phyloP scores from a whole-genome alignment of 345 rosid genomes.

The Nasturtium officinale region DNA sequence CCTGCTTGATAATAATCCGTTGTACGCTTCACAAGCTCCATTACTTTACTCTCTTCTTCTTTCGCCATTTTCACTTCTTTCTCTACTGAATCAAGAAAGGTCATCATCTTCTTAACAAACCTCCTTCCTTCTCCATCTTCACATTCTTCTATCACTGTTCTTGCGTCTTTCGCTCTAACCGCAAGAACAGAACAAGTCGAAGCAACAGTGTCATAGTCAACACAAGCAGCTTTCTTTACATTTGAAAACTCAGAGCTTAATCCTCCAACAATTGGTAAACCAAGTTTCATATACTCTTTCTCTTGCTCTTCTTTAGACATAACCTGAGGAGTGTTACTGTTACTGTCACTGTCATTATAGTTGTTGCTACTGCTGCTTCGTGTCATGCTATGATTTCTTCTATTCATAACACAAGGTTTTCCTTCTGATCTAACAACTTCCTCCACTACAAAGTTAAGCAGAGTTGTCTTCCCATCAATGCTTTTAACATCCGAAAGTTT shows the following conservation, averaged over 20 bases:
- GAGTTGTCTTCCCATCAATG: constrained; percentile 72
- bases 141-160: constrained; percentile 43
- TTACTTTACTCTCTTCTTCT: constrained; percentile 58
- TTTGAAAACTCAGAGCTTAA: constrained; percentile 70
- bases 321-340: background rate
- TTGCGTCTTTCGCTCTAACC: constrained; percentile 53
- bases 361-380: constrained; percentile 40
- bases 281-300: constrained; percentile 64
- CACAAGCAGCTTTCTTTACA: constrained; percentile 77
- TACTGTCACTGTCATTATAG: background rate
- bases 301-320: constrained; percentile 58
- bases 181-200: constrained; percentile 53
- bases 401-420: constrained; percentile 61
- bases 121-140: constrained; percentile 40
- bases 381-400: constrained; percentile 51
- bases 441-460: constrained; percentile 86
- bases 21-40: constrained; percentile 70
- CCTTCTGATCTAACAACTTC: constrained; percentile 85
- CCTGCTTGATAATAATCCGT: constrained; percentile 82
- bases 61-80: constrained; percentile 52
- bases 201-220: constrained; percentile 55
- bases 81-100: constrained; percentile 62
- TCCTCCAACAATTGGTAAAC: constrained; percentile 79
- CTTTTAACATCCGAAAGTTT: constrained; percentile 89
- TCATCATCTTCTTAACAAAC: constrained; percentile 60